These are phyloP conservation scores for Lasiosphaeria miniovina DNA, from an alignment of 495 filamentous ascomycete genomes.

Conservation along the genomic window DNA sequence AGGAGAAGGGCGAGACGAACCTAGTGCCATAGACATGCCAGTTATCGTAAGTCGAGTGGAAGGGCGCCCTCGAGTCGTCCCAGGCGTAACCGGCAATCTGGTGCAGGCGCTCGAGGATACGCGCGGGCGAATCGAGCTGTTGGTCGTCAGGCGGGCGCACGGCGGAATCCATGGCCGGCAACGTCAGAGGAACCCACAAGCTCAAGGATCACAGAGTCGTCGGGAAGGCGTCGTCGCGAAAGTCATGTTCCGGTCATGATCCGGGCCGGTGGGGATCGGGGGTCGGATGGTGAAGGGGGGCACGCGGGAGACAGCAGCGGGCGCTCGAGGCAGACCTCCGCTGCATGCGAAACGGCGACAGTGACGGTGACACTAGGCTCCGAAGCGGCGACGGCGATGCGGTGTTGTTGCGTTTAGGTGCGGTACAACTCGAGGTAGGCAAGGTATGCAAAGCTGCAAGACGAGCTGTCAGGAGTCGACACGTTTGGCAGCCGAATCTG, in stretches of 20 bases:
- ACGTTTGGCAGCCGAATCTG: no score
- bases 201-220: constrained; percentile 29
- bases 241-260: constrained; percentile 37
- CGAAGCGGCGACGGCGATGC: no score
- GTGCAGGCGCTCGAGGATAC: constrained; percentile 68
- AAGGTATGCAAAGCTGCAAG: no score
- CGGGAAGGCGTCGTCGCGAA: constrained; percentile 29
- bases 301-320: not conserved
- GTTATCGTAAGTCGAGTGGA: constrained; percentile 80
- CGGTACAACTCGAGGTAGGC: no score
- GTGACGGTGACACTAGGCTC: no score
- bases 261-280: constrained; percentile 2
- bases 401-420: no score
- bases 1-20: constrained; percentile 43
- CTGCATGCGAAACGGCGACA: no score
- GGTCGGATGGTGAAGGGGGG: not conserved
- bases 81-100: constrained; percentile 72
- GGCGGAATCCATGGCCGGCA: constrained; percentile 47
- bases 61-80: constrained; percentile 66
- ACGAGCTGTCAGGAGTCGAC: no score
- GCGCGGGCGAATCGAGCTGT: constrained; percentile 62
- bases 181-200: constrained; percentile 9
- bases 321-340: no score
- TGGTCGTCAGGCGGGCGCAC: constrained; percentile 55
- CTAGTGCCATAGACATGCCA: constrained; percentile 56